phyloP scores from a whole-genome alignment of 257 asterid genomes.

The Solanum pinnatisectum region DNA sequence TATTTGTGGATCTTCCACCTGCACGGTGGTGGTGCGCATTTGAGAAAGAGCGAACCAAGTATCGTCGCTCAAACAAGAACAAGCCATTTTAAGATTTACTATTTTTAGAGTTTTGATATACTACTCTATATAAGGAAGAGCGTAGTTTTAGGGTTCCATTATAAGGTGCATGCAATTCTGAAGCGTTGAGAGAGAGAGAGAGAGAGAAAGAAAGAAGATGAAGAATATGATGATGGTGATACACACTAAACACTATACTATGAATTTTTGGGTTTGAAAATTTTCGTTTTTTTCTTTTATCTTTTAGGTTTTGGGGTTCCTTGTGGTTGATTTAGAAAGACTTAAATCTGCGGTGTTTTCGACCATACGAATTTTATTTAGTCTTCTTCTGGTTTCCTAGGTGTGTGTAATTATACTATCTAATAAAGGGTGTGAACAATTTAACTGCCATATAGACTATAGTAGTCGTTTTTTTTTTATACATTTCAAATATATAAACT shows the following conservation, averaged over 20 bases:
- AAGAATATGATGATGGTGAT: not conserved
- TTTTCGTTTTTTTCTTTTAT: not conserved
- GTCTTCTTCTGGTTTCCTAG: no score
- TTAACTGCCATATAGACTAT: no score
- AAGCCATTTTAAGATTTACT: conserved; percentile 12
- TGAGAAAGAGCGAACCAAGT: conserved; percentile 10
- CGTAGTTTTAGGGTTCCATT: not conserved
- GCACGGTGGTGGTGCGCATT: conserved; percentile 5
- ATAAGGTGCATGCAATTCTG: conserved; percentile 5
- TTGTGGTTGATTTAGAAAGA: not conserved
- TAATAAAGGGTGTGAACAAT: not conserved
- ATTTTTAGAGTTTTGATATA: not conserved
- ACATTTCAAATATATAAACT: no score
- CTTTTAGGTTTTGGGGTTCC: not conserved
- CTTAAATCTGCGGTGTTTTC: not conserved
- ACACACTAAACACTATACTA: not conserved
- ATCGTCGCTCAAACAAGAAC: conserved; percentile 19
- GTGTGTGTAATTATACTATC: no score
- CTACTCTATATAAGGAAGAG: not conserved
- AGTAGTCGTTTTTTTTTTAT: no score
- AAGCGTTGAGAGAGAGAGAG: not conserved
- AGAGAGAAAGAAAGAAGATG: not conserved
- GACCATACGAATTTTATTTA: not conserved
- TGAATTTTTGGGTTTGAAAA: not conserved
- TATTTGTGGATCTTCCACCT: not conserved